These are phyloP conservation scores for Polygonum aviculare DNA, from an alignment of 148 eudicot species.

Conservation along the genomic window DNA sequence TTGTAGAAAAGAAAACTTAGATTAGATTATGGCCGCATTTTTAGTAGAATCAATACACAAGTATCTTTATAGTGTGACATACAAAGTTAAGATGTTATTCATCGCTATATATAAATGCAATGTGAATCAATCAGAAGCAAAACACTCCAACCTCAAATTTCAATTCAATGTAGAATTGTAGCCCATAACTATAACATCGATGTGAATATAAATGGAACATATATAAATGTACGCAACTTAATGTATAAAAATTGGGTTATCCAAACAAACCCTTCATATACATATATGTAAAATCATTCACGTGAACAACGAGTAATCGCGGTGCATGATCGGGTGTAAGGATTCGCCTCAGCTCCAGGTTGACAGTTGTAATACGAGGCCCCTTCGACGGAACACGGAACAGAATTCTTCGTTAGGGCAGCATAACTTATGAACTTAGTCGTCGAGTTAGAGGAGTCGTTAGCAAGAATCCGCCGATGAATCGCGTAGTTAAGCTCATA, in stretches of 20 bases:
- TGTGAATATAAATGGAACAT: no score
- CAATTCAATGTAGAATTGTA: not conserved
- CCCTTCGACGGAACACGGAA: not conserved
- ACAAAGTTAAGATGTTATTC: no score
- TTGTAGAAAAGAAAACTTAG: no score
- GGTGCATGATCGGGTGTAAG: slow-evolving; percentile 3
- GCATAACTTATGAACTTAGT: not conserved
- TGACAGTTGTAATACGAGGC: slow-evolving; percentile 1
- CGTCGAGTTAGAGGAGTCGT: not conserved
- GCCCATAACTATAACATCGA: not conserved
- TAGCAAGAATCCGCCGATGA: not conserved
- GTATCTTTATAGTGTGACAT: no score
- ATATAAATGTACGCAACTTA: no score
- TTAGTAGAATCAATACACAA: no score
- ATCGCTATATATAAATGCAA: not conserved
- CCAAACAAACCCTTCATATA: not conserved
- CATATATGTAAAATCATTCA: not conserved
- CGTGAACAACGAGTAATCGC: slow-evolving; percentile 1
- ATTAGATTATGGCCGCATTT: no score
- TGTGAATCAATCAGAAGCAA: not conserved
- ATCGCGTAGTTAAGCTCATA: not conserved
- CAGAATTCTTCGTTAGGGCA: not conserved
- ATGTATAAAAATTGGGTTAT: no score
- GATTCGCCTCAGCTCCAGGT: not conserved
- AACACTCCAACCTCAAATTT: not conserved